These are phyloP conservation scores for Lecanicillium sp. DNA, from an alignment of 2,329 filamentous ascomycete species.

Conservation along the genomic window DNA sequence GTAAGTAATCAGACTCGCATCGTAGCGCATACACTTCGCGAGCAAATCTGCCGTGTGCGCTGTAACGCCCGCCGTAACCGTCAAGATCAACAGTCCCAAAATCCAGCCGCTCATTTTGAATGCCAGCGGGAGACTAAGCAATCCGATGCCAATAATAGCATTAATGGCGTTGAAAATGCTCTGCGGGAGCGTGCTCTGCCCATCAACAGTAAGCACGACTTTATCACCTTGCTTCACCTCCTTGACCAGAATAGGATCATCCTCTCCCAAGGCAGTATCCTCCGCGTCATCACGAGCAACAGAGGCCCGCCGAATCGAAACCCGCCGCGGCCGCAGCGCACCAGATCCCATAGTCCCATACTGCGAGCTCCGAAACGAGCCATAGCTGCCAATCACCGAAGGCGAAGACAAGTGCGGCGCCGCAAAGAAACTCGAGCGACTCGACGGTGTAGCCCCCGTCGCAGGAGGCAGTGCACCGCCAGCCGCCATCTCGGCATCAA, in stretches of 20 bases:
- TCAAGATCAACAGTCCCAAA: slow-evolving; percentile 66
- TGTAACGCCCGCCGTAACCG: slow-evolving; percentile 67
- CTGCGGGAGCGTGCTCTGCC: slow-evolving; percentile 90
- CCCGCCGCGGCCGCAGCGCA: slow-evolving; percentile 24
- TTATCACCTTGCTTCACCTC: slow-evolving; percentile 84
- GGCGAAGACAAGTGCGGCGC: slow-evolving; percentile 55
- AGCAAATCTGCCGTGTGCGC: slow-evolving; percentile 79
- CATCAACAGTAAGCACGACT: slow-evolving; percentile 74
- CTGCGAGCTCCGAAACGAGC: slow-evolving; percentile 36
- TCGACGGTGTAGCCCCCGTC: slow-evolving; percentile 19
- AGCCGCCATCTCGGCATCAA: slow-evolving; percentile 33
- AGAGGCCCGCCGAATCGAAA: slow-evolving; percentile 35
- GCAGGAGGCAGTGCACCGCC: slow-evolving; percentile 12
- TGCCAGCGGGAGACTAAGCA: slow-evolving; percentile 82
- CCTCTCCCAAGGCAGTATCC: slow-evolving; percentile 43
- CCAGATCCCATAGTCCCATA: slow-evolving; percentile 43
- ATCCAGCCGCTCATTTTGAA: slow-evolving; percentile 86
- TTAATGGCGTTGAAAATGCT: slow-evolving; percentile 97
- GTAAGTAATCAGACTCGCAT: slow-evolving; percentile 82
- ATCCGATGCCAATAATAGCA: slow-evolving; percentile 80
- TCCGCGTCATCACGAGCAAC: slow-evolving; percentile 16
- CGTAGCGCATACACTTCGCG: slow-evolving; percentile 80
- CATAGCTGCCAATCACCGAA: slow-evolving; percentile 65
- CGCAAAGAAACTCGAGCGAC: slow-evolving; percentile 41
- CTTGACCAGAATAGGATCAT: slow-evolving; percentile 75